Evolutionary conservation across 306 rosid genomes (phyloP).

Genomic region (Dicorynia guianensis): DNA sequence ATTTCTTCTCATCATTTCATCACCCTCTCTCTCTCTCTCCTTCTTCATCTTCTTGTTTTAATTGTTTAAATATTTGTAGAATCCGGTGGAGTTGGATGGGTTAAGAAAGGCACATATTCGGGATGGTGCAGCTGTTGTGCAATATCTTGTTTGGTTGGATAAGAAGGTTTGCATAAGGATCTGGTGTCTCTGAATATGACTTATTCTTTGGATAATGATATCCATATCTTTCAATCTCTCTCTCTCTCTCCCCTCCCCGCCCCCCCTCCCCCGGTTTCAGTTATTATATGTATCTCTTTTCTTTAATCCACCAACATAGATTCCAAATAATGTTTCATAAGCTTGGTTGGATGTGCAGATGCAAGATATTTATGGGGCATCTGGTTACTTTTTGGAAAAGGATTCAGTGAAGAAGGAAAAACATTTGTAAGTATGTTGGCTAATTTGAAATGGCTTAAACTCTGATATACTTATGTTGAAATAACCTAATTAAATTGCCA

Average conservation of each 20-base stretch:
- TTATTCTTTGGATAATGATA: slow-evolving; percentile 25
- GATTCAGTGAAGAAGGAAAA: slow-evolving; percentile 56
- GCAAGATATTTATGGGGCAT: slow-evolving; percentile 90
- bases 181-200: slow-evolving; percentile 27
- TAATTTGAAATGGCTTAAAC: slow-evolving; percentile 7
- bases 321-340: slow-evolving; percentile 6
- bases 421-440: slow-evolving; percentile 57
- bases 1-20: not conserved
- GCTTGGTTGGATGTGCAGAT: slow-evolving; percentile 65
- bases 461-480: not conserved
- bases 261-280: too few relatives aligned
- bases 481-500: slow-evolving; percentile 3
- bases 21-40: too few relatives aligned
- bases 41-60: slow-evolving; percentile 4
- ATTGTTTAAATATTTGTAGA: slow-evolving; percentile 55
- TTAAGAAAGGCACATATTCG: slow-evolving; percentile 83
- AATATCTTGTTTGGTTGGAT: slow-evolving; percentile 95
- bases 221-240: slow-evolving; percentile 6
- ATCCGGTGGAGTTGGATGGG: slow-evolving; percentile 90
- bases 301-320: too few relatives aligned
- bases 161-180: slow-evolving; percentile 62
- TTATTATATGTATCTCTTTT: too few relatives aligned
- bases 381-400: slow-evolving; percentile 86
- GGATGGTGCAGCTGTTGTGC: slow-evolving; percentile 97
- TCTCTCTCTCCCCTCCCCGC: too few relatives aligned